These are phyloP conservation scores for Herpetomonas samuelpessoai DNA, from an alignment of 208 protist species.

Conservation along the genomic window DNA sequence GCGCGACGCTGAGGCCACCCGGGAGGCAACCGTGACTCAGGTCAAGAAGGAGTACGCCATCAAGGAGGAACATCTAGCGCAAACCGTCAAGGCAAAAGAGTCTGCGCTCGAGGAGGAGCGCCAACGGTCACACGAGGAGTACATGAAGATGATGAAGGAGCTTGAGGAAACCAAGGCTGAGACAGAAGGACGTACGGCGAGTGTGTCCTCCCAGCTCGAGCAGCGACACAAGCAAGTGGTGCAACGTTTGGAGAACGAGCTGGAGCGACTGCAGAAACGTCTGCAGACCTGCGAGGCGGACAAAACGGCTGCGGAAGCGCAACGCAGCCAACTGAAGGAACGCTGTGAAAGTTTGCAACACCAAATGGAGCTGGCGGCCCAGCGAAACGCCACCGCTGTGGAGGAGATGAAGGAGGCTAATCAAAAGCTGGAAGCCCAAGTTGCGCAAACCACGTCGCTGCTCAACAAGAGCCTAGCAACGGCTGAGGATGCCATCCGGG, in stretches of 20 bases:
- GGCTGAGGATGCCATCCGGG: constrained; percentile 50
- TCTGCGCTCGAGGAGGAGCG: constrained; percentile 55
- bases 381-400: constrained; percentile 23
- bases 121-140: constrained; percentile 57
- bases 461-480: constrained; percentile 39
- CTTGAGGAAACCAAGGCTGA: constrained; percentile 45
- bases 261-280: constrained; percentile 22
- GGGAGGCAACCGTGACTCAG: constrained; percentile 34
- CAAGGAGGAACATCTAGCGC: constrained; percentile 52
- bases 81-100: constrained; percentile 31
- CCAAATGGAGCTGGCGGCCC: constrained; percentile 29
- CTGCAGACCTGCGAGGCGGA: constrained; percentile 27
- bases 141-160: constrained; percentile 37
- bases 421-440: constrained; percentile 27
- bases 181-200: constrained; percentile 27
- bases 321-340: constrained; percentile 22
- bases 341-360: constrained; percentile 25
- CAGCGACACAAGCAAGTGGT: constrained; percentile 47
- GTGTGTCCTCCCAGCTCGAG: constrained; percentile 22
- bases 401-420: constrained; percentile 26
- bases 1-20: constrained; percentile 56
- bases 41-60: constrained; percentile 43
- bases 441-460: constrained; percentile 28
- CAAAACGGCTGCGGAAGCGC: constrained; percentile 20
- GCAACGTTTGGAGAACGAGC: constrained; percentile 41